Evolutionary conservation across 2,329 filamentous ascomycete genomes (phyloP), one percentile per base, ranked within the genome.

Genomic region (Colletotrichum brevisporum): DNA sequence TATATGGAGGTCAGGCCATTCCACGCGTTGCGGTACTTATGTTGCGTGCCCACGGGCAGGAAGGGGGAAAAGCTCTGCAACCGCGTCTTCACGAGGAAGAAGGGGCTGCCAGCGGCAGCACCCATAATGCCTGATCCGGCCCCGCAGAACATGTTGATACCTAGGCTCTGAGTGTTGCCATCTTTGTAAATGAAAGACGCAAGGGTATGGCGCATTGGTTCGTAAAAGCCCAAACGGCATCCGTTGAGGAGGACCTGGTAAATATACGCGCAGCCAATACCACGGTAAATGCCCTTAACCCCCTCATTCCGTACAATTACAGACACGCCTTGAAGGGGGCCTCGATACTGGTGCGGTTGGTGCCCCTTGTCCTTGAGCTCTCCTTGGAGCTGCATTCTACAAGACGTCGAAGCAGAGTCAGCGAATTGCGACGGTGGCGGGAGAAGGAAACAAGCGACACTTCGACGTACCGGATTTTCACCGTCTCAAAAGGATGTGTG

Each of bases 201-300:
- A 52, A 97, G 78, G 24, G 85, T 86, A 56, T 89, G 86, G 77
- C 96, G 94, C 82, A 98, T 89, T 5, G 96, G 96, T 79, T 99
- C 96, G 86, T 99, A 99, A 86, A 99, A 98, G 71, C 96, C 95
- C 63, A 99, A 86, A 63, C 96, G 94, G 82, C 95, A 99, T 76
- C 96, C 96, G 80, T 99, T 99, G 76, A 99, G 90, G 59, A 97
- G 89, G 76, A 98, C 90, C 83, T 99, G 96, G 84, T 99, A 99
- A 78, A 97, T 86, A 81, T 98, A 99, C 74, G 96, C 96, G 78
- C 92, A 95, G 24, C 94, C 93, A 67, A 99, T 87, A 63, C 96
- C 96, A 70, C 95, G 90, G 81, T 98, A 93, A 73, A 98, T 88
- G 61, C 95, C 95, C 68, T 87, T 86, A 21, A 96, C 76, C 10